These are phyloP conservation scores for Adansonia madagascariensis DNA, from an alignment of 441 rosid species.

Conservation along the genomic window DNA sequence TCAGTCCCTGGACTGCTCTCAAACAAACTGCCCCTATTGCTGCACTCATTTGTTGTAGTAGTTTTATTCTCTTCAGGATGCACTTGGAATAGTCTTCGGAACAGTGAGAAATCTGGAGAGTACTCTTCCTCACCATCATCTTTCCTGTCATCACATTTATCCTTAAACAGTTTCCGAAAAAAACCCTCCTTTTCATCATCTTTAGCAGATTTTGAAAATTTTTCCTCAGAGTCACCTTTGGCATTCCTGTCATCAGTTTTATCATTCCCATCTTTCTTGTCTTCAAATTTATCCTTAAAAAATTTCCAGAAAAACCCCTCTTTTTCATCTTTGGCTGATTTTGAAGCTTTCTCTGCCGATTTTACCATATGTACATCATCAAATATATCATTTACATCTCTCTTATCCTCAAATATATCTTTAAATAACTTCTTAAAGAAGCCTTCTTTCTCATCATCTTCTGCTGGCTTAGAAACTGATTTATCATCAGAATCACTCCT, in stretches of 20 bases:
- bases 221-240: constrained; percentile 51
- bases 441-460: constrained; percentile 43
- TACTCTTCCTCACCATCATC: constrained; percentile 82
- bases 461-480: constrained; percentile 22
- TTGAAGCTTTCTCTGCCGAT: constrained; percentile 49
- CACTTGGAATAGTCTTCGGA: constrained; percentile 84
- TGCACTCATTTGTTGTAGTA: constrained; percentile 55
- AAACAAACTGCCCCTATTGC: constrained; percentile 49
- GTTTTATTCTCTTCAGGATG: constrained; percentile 85
- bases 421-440: constrained; percentile 74
- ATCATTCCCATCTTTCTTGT: constrained; percentile 68
- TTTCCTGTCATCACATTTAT: constrained; percentile 81
- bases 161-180: constrained; percentile 78
- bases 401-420: constrained; percentile 51
- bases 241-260: constrained; percentile 43
- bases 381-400: constrained; percentile 34
- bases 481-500: constrained; percentile 62
- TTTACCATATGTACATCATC: constrained; percentile 38
- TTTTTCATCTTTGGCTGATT: constrained; percentile 75
- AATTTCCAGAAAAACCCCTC: constrained; percentile 83
- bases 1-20: constrained; percentile 98
- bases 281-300: constrained; percentile 77
- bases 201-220: constrained; percentile 67
- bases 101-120: constrained; percentile 81
- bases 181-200: constrained; percentile 92